Base-by-base conservation (phyloP, 495 filamentous ascomycete genomes). In the Neurospora sp. region DNA sequence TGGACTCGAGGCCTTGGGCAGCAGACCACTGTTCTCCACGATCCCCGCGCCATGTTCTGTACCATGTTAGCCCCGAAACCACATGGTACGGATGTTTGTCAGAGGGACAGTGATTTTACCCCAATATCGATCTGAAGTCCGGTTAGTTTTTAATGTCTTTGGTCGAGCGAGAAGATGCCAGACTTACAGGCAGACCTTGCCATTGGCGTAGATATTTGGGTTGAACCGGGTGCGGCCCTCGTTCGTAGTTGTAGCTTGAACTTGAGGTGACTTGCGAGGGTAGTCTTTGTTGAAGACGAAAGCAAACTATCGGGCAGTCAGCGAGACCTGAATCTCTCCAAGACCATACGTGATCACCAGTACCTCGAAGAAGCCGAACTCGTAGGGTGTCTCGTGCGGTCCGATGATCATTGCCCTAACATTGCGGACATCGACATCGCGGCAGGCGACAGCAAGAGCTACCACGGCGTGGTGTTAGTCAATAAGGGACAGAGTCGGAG, bases 321-420 rank as follows among this genome's bases (percentile, higher is more conserved):
- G 81, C 74, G 71, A 69, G 41, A 35, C 6, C 16, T 8, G 18
- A 2, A 44, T 70, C 10, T 5, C 23, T 37, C 10, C 42, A 46
- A 5, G 54, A 16, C 48, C 27, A 66, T 66, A 35, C 39, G 9
- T 39, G 27, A 39, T 23, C 41, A 40, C 10, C 23, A 48, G 73
- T 77, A 95, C 93, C 89, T 97, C 93, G 78, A 97, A 99, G 86
- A 97, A 98, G 5, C 95, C 96, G 78, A 97, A 96, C 77, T 98
- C 94, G 80, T 99, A 99, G 0, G 96, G 94, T 0, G 96, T 97
- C 71, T 95, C 94, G 69, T 96, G 94, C 9, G 96, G 95, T 0
- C 96, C 96, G 71, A 99, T 88, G 74, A 99, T 93, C 69, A 98
- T 81, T 41, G 95, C 96, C 76, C 89, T 90, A 54, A 99, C 92